These are phyloP conservation scores for Hemisphaericaspora nanyangensis DNA, from an alignment of 805 yeast genomes.

Conservation along the genomic window DNA sequence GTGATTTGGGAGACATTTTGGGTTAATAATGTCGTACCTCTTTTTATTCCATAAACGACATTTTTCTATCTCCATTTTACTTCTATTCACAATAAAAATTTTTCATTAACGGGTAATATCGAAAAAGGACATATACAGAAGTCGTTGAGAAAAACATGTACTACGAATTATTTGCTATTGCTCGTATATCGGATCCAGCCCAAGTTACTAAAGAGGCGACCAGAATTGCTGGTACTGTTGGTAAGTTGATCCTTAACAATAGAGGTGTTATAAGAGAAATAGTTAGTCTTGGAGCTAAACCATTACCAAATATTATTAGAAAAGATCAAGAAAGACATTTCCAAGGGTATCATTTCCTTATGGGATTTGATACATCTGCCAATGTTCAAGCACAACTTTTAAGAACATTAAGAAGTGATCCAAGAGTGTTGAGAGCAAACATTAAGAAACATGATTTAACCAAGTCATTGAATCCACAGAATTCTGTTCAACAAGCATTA, in stretches of 20 bases:
- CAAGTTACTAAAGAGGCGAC: constrained; percentile 37
- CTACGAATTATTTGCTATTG: constrained; percentile 86
- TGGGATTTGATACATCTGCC: constrained; percentile 83
- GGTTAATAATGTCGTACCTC: no score
- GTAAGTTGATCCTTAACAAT: constrained; percentile 76
- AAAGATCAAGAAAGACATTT: constrained; percentile 87
- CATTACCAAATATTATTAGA: constrained; percentile 75
- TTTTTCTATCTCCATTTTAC: neutral
- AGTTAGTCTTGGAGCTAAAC: constrained; percentile 71
- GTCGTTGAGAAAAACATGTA: constrained; percentile 47
- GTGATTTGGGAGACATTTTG: no score
- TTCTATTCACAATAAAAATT: no score
- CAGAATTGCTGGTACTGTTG: constrained; percentile 59
- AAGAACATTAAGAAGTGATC: constrained; percentile 79
- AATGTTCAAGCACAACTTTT: constrained; percentile 82
- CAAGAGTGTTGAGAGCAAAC: constrained; percentile 81
- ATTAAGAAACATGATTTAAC: constrained; percentile 60
- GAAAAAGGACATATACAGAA: neutral
- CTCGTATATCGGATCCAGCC: constrained; percentile 68
- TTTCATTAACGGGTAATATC: neutral
- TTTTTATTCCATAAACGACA: no score
- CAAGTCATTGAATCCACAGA: constrained; percentile 50
- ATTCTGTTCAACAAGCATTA: constrained; percentile 49
- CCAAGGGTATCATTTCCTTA: constrained; percentile 82
- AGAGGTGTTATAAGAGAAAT: constrained; percentile 92